Conservation (phyloP, 768 basidiomycete genomes). For the Cystobasidium ongulense region DNA sequence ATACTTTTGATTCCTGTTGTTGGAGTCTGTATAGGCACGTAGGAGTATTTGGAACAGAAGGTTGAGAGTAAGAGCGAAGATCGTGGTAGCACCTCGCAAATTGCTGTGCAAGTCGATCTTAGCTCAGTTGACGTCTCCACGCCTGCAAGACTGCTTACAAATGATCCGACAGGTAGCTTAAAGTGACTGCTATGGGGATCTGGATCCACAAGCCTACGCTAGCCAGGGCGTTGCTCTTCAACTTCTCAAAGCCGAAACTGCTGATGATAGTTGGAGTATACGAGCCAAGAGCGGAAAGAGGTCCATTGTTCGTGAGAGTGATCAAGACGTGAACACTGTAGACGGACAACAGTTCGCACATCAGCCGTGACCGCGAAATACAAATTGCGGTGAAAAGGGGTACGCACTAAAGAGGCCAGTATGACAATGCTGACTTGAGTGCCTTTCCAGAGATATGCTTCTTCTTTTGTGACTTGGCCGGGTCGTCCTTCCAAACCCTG, state of each 20-base stretch:
- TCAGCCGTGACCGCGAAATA: constrained; percentile 32
- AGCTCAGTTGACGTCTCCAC: neutral
- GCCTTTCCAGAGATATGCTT: constrained; percentile 33
- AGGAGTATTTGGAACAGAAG: constrained; percentile 38
- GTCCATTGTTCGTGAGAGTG: constrained; percentile 9
- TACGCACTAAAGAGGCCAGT: constrained; percentile 39
- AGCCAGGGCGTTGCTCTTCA: constrained; percentile 42
- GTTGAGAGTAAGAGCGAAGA: constrained; percentile 34
- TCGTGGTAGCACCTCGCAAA: constrained; percentile 36
- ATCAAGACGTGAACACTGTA: constrained; percentile 5
- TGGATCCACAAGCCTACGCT: constrained; percentile 42
- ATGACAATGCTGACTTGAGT: constrained; percentile 32
- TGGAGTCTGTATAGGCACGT: constrained; percentile 31
- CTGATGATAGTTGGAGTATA: constrained; percentile 33
- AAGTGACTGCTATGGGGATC: constrained; percentile 34
- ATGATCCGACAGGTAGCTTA: constrained; percentile 39
- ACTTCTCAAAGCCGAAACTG: constrained; percentile 35
- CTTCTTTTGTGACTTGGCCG: constrained; percentile 35
- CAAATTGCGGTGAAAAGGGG: constrained; percentile 9
- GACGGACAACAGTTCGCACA: constrained; percentile 8
- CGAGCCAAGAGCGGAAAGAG: constrained; percentile 23
- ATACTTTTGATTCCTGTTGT: constrained; percentile 32
- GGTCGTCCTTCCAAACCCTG: constrained; percentile 41
- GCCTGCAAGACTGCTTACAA: constrained; percentile 22
- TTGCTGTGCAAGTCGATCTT: neutral